phyloP scores from a whole-genome alignment of 805 yeast genomes.

The Candida loeiensis region DNA sequence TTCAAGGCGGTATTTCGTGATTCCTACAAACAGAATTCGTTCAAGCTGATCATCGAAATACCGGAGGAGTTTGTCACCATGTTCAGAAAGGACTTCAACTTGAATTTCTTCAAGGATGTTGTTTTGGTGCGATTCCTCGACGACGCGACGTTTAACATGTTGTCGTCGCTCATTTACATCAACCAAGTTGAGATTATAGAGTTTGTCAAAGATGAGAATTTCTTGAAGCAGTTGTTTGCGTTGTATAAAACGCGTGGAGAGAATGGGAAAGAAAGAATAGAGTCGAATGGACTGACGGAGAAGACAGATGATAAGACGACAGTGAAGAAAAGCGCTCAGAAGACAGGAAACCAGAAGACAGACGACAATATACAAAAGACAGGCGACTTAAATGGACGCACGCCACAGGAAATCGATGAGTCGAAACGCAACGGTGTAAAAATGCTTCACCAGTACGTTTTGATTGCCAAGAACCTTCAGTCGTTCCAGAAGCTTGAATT shows the following conservation, averaged over 20 bases:
- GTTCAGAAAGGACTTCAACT: constrained; percentile 70
- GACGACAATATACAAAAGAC: too few species aligned
- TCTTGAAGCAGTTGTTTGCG: constrained; percentile 56
- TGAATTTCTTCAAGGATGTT: constrained; percentile 82
- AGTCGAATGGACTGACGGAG: not conserved
- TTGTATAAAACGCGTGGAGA: constrained; percentile 42
- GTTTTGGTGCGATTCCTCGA: constrained; percentile 79
- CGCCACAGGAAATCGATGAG: not conserved
- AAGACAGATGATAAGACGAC: too few species aligned
- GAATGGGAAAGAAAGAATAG: not conserved
- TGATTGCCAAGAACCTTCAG: constrained; percentile 67
- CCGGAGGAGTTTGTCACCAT: constrained; percentile 50
- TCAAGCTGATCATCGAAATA: constrained; percentile 55
- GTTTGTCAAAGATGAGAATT: constrained; percentile 48
- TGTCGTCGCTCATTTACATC: constrained; percentile 62
- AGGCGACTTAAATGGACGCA: not conserved
- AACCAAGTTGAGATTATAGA: constrained; percentile 68
- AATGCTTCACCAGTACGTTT: constrained; percentile 74
- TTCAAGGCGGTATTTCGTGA: constrained; percentile 77
- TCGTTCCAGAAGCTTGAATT: constrained; percentile 60
- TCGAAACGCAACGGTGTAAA: constrained; percentile 62
- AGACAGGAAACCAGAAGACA: too few species aligned
- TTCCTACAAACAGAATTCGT: constrained; percentile 54
- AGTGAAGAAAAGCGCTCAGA: too few species aligned
- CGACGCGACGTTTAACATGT: constrained; percentile 67